Conservation (phyloP, 345 rosid species). For the Arabidopsis thaliana region DNA sequence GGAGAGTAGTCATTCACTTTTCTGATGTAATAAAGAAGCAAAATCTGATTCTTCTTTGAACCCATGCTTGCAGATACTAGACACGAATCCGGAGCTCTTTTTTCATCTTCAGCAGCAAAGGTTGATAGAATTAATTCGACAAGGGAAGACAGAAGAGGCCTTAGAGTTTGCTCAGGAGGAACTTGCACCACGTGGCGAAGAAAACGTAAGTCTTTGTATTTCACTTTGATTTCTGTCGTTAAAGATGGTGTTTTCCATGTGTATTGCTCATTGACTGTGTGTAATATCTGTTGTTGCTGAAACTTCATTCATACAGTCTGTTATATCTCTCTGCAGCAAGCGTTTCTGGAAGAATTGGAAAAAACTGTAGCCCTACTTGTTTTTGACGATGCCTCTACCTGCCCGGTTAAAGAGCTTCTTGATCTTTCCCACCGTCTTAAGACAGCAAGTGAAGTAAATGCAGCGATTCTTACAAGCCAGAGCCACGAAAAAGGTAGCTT, state of each 20-base stretch:
- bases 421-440: slow-evolving; percentile 92
- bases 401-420: slow-evolving; percentile 87
- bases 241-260: slow-evolving; percentile 5
- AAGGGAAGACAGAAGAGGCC: slow-evolving; percentile 92
- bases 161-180: slow-evolving; percentile 99
- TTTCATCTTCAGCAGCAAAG: slow-evolving; percentile 99
- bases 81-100: slow-evolving; percentile 92
- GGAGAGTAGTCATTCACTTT: not conserved
- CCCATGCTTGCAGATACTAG: slow-evolving; percentile 63
- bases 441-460: slow-evolving; percentile 97
- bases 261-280: not conserved
- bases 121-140: slow-evolving; percentile 91
- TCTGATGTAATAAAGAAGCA: not conserved
- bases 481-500: slow-evolving; percentile 89
- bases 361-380: slow-evolving; percentile 89
- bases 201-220: slow-evolving; percentile 57
- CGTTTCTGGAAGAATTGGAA: slow-evolving; percentile 93
- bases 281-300: not conserved
- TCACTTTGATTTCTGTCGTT: slow-evolving; percentile 18
- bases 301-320: not conserved
- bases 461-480: slow-evolving; percentile 98
- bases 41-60: not conserved
- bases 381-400: slow-evolving; percentile 85
- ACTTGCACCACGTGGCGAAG: slow-evolving; percentile 98
- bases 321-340: slow-evolving; percentile 53